Evolutionary conservation across 768 basidiomycete species (phyloP), one percentile per base, ranked within the genome.

Genomic region (Aureoboletus auriporus): DNA sequence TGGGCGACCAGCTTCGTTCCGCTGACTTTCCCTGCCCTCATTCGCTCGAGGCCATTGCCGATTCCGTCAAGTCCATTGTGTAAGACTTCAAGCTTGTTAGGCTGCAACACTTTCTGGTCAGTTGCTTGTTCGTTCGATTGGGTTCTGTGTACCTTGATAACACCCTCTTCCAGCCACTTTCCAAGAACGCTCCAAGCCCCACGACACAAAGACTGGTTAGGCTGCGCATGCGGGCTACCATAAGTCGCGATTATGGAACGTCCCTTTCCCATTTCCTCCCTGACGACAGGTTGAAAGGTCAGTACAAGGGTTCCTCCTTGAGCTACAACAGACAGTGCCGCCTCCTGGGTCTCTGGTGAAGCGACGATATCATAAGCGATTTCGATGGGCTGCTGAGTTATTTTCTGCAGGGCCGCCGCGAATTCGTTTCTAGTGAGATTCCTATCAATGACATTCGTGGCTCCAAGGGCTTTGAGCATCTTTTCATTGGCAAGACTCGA

Each of bases 1-100:
- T 61, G 69, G 1, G 51, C 71, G 8, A 79, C 65, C 16, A 78
- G 55, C 56, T 79, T 79, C 13, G 51, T 57, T 5, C 70, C 76
- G n/a, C 73, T 75, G 28, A 76, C 64, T 46, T 71, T 47, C 8
- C 70, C 65, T 3, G 52, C 50, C 57, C 59, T 61, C 56, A 78
- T 37, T 50, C 58, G 59, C 39, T 69, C 61, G 27, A 78, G 54
- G 2, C 71, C 75, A 9, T 44, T 63, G 0, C 48, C 35, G 8
- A 78, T 65, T 8, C 69, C 75, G 8, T 56, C 47, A 1, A 78
- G 61, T 2, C 77, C 77, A 27, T 60, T 54, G 0, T 70, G 66
- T 10, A 78, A 57, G n/a, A 75, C 59, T 53, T 78, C 70, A 5
- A 68, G 51, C n/a, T 62, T 59, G 49, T 69, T 69, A 0, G 77